A percentile compares a stretch with the other conserved stretches of the same genome.
Evolutionary conservation across 345 rosid species (phyloP).

Genomic region (Corchorus olitorius): DNA sequence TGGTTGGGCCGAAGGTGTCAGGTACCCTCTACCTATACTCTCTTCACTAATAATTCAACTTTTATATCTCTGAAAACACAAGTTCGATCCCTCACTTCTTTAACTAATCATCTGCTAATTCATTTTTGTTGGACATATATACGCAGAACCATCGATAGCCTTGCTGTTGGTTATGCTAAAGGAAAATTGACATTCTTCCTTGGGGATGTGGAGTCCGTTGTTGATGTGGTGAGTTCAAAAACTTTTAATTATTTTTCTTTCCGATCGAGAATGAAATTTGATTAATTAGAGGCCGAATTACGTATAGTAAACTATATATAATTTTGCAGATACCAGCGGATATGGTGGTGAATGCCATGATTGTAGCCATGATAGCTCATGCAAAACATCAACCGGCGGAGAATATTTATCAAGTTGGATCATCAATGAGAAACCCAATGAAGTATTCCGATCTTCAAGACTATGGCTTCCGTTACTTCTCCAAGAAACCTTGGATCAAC

Average conservation of each 20-base stretch:
- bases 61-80: no score
- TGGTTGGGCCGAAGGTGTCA: conserved; percentile 85
- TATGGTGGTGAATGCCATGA: conserved; percentile 75
- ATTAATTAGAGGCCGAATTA: not conserved
- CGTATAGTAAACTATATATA: not conserved
- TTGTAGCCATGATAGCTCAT: conserved; percentile 60
- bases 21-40: conserved; percentile 26
- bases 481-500: conserved; percentile 70
- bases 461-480: conserved; percentile 49
- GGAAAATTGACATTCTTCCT: conserved; percentile 80
- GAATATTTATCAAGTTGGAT: conserved; percentile 73
- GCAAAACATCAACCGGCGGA: conserved; percentile 26
- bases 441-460: conserved; percentile 44
- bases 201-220: conserved; percentile 50
- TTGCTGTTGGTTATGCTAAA: conserved; percentile 70
- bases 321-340: conserved; percentile 71
- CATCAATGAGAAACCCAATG: conserved; percentile 59
- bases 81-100: no score
- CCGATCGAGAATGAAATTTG: no score
- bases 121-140: not conserved
- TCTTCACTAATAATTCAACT: no score
- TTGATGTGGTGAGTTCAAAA: conserved; percentile 61
- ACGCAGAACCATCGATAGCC: conserved; percentile 76
- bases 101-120: not conserved
- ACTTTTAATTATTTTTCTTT: not conserved